phyloP scores from a whole-genome alignment of 257 asterid species.

The Echites panduratus region DNA sequence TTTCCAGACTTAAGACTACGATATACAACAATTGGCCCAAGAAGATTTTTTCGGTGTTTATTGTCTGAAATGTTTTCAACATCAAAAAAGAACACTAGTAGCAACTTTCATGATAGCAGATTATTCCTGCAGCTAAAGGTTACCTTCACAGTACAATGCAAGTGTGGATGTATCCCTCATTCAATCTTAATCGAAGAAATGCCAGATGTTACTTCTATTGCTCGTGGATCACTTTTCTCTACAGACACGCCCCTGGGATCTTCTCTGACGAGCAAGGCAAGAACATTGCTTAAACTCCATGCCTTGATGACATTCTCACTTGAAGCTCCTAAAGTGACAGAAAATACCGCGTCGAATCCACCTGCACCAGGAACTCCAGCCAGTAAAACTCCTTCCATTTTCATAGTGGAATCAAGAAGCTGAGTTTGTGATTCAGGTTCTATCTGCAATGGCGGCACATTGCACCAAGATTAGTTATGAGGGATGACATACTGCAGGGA shows the following conservation, averaged over 20 bases:
- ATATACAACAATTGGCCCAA: constrained; percentile 4
- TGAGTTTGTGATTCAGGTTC: constrained; percentile 92
- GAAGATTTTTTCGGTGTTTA: constrained; percentile 7
- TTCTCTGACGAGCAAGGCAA: constrained; percentile 80
- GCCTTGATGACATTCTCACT: constrained; percentile 44
- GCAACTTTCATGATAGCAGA: neutral
- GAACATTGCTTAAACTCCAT: constrained; percentile 78
- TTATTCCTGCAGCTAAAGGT: constrained; percentile 1
- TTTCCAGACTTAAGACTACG: neutral
- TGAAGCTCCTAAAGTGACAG: constrained; percentile 65
- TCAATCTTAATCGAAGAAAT: constrained; percentile 58
- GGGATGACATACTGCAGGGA: neutral
- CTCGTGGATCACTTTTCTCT: constrained; percentile 73
- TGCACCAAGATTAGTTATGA: constrained; percentile 8
- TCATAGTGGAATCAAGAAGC: constrained; percentile 73
- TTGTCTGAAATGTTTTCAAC: constrained; percentile 6
- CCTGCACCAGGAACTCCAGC: constrained; percentile 99
- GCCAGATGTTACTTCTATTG: constrained; percentile 36
- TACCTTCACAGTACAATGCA: neutral
- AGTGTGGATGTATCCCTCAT: constrained; percentile 6
- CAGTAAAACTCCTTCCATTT: constrained; percentile 68
- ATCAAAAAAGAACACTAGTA: neutral
- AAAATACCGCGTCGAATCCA: constrained; percentile 93
- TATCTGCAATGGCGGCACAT: constrained; percentile 43
- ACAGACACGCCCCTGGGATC: constrained; percentile 78